Base-by-base conservation (phyloP, 768 basidiomycete species). In the Mycena maculata region DNA sequence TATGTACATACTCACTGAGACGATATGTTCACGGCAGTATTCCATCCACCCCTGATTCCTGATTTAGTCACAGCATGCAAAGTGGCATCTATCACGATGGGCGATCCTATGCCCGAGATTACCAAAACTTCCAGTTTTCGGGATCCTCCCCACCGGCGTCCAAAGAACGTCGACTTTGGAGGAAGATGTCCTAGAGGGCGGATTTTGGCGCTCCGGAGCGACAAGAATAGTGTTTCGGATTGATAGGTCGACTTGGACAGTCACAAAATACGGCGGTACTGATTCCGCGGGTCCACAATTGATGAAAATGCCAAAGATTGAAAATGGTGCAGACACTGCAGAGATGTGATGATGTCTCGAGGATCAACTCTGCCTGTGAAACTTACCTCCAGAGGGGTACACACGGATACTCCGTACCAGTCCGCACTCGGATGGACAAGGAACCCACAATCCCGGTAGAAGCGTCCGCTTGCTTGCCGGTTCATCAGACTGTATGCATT, bases 11-110 rank as follows among this genome's bases (percentile, higher is more conserved):
- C 23, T 56, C 25, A 49, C 33, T 36, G 33, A 36, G 8, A 13
- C 33, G 42, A 36, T 15, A 18, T 30, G 52, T 49, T 50, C 39
- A 65, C 64, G 70, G 67, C 63, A 63, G 54, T 48, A 56, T 67
- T 15, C 45, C 30, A 63, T 71, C 56, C 54, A 61, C 60, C 59
- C 70, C 70, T 65, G 61, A 67, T n/a, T n/a, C n/a, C n/a, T n/a
- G n/a, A n/a, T 71, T 61, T 61, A 36, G 54, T 62, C 50, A 61
- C 66, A 56, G 60, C 63, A 67, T 39, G 48, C 22, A 27, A 48
- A 30, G 25, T 22, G 30, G 70, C 57, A 68, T 71, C 70, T 60
- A 68, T 68, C 67, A 61, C 30, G 39, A 48, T 39, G 30, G 20
- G 45, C 38, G 28, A 41, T 63, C 47, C 38, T 39, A 58, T 23